Evolutionary conservation across 257 asterid genomes (phyloP), one percentile per base, ranked within the genome.

Genomic region (Marsdenia floribunda): DNA sequence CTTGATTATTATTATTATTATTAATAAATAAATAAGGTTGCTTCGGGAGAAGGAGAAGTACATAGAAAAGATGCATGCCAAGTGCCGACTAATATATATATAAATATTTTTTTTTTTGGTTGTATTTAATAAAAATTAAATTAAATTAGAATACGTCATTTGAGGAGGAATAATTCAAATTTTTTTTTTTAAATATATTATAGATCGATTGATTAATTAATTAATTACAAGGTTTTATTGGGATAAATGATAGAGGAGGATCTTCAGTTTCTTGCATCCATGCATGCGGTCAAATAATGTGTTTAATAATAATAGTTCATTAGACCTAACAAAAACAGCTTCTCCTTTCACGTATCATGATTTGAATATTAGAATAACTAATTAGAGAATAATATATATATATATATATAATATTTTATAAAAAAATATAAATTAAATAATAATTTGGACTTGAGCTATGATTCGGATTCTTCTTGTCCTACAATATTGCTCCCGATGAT

Each of bases 231-330:
- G 10, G 15, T 49, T 49, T 3, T 49, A 14, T 13, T 49, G 15
- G 19, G 33, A 29, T 29, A 1, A 29, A 29, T 14, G 54, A 49
- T 49, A 3, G 10, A 8, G 10, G 49, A 44, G 49, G 49, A 44
- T 44, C 49, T 44, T 44, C 49, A 44, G 49, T 57, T 15, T 38
- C 14, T 46, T 35, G 69, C 16, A 24, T 35, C 70, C 54, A 76
- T 68, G 29, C 49, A 76, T 68, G 42, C 49, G 58, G 79, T 76
- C 79, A 76, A 68, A 76, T 50, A 50, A 57, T 68, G 22, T n/a
- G 63, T 76, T 55, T n/a, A 75, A 68, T 75, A 13, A 16, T 29
- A 29, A 1, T 29, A n/a, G n/a, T 60, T 24, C 49, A 42, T 44
- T 40, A 61, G 47, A 44, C 46, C 44, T 46, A 4, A 16, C 13